These are phyloP conservation scores for Chaetomiaceae sp. DNA, from an alignment of 2,329 filamentous ascomycete species.

Conservation along the genomic window DNA sequence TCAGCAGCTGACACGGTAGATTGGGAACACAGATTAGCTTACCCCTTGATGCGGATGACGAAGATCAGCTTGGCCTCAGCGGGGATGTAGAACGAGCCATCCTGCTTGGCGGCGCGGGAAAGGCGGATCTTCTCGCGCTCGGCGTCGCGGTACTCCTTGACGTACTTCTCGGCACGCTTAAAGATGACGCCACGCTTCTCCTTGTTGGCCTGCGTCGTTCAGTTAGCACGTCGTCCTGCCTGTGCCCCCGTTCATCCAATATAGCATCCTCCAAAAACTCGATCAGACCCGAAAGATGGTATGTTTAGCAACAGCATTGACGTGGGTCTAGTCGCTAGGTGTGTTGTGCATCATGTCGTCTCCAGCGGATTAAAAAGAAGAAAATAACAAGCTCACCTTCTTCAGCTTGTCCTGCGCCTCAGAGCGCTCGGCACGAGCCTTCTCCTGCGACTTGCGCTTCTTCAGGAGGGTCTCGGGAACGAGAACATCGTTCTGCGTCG, in stretches of 20 bases:
- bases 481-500: conserved; percentile 90
- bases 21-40: conserved; percentile 28
- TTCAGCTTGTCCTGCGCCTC: conserved; percentile 80
- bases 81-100: conserved; percentile 88
- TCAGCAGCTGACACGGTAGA: conserved; percentile 13
- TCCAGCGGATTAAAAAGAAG: conserved; percentile 19
- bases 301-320: conserved; percentile 95
- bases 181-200: conserved; percentile 98
- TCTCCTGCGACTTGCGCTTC: conserved; percentile 99
- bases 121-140: conserved; percentile 99
- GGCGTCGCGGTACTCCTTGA: conserved; percentile 97
- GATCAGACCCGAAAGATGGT: conserved; percentile 99
- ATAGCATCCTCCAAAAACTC: conserved; percentile 15
- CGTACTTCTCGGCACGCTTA: conserved; percentile 99
- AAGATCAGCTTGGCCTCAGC: conserved; percentile 96
- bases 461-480: conserved; percentile 99
- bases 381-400: conserved; percentile 69
- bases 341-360: conserved; percentile 81
- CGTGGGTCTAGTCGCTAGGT: conserved; percentile 83
- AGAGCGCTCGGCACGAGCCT: conserved; percentile 85
- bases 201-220: conserved; percentile 77
- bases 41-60: conserved; percentile 98
- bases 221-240: conserved; percentile 34
- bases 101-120: conserved; percentile 78
- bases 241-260: conserved; percentile 4